Base-by-base conservation (phyloP, 2,329 filamentous ascomycete species). In the Xylariaceae sp. region DNA sequence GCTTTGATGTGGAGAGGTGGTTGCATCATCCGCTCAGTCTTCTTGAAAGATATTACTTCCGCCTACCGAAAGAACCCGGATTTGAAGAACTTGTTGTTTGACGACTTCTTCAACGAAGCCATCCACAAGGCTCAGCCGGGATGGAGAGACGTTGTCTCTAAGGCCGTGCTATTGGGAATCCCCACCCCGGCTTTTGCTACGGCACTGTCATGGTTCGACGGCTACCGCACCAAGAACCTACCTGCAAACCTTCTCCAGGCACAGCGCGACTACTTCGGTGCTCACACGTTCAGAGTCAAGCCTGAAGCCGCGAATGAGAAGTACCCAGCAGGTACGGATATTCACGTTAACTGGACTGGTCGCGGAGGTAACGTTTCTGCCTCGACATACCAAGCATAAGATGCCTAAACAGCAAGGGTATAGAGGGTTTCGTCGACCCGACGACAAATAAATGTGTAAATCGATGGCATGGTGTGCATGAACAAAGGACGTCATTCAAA, bases 1-100 rank as follows among this genome's bases (percentile, higher is more conserved):
- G 94, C 94, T 67, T 88, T 99, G 72, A 99, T 99, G 94, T 99
- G 94, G 94, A 90, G 94, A 74, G 94, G 94, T 79, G 94, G 94
- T 67, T 99, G 94, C 84, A 99, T 99, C 69, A 99, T 99, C 79
- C 92, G 94, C 75, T 97, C 94, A 63, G 94, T 99, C 71, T 99
- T 99, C 90, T 80, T 99, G 64, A 97, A 97, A 86, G 92, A 99
- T 75, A 99, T 99, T 78, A 99, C 94, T 67, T 87, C 87, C 63
- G 94, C 94, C 50, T 99, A 96, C 85, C 92, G 92, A 78, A 85
- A 83, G 65, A 86, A 96, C 81, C 88, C 90, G 63, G 88, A 96
- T 63, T 88, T 99, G 63, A 88, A 96, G 86, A 99, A 99, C 84
- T 80, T 99, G 66, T 84, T 99, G 66, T 99, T 97, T 76, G 90